These are phyloP conservation scores for Plectosphaerella cucumerina DNA, from an alignment of 2,329 filamentous ascomycete species.

Conservation along the genomic window DNA sequence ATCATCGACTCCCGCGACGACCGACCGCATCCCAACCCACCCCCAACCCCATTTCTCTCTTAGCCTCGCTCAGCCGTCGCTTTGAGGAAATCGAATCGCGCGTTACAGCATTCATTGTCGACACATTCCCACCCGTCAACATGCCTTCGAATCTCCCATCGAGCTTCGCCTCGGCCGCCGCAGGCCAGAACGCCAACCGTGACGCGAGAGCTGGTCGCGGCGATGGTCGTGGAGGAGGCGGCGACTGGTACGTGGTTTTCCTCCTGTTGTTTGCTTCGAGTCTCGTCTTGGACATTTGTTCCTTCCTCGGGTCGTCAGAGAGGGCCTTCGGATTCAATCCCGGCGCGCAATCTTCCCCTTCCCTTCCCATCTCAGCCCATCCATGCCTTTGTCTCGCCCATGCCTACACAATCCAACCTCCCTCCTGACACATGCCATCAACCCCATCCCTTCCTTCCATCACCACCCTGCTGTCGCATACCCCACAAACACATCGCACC, in stretches of 20 bases:
- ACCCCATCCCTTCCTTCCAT: background rate
- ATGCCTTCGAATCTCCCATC: slow-evolving; percentile 76
- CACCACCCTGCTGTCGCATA: background rate
- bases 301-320: background rate
- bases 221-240: slow-evolving; percentile 51
- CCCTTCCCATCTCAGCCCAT: background rate
- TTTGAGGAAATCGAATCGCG: background rate
- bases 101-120: background rate
- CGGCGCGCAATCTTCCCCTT: too few relatives aligned
- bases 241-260: slow-evolving; percentile 63
- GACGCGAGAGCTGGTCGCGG: slow-evolving; percentile 55
- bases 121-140: slow-evolving; percentile 11
- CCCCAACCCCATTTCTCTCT: slow-evolving; percentile 1
- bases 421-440: background rate
- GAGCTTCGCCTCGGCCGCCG: slow-evolving; percentile 79
- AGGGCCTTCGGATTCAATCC: too few relatives aligned
- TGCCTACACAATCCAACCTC: background rate
- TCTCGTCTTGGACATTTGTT: slow-evolving; percentile 4
- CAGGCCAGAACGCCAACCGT: slow-evolving; percentile 65
- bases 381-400: background rate
- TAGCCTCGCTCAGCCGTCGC: slow-evolving; percentile 6
- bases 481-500: background rate
- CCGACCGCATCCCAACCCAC: slow-evolving; percentile 3
- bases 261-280: background rate
- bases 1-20: slow-evolving; percentile 2